Evolutionary conservation across 1,284 basidiomycete species (phyloP), one percentile per base, ranked within the genome.

Genomic region (Thecaphora thlaspeos): DNA sequence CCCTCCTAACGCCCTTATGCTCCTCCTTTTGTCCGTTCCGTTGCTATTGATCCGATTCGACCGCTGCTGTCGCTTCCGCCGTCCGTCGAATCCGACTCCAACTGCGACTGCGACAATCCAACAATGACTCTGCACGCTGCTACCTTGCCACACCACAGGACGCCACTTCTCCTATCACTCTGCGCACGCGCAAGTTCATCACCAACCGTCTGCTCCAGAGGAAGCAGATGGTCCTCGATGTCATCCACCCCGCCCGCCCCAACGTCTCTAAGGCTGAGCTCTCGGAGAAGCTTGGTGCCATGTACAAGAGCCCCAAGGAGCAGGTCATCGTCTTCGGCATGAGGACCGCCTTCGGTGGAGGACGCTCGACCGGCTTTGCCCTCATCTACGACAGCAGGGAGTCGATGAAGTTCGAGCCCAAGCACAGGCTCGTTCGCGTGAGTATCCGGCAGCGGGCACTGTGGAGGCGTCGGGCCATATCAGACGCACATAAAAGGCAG

Each of bases 151-250:
- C n/a, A n/a, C n/a, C n/a, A 34, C 53, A 77, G 80, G 92, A 93
- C 82, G 84, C 83, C 81, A 83, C 85, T 82, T 88, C 92, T 81
- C 89, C 94, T 73, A 86, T 99, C 76, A 98, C 95, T 71, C 85
- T 98, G 80, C 90, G 95, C 78, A 97, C 95, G 56, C 89, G 94
- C 82, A 97, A 99, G 84, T 98, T 98, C 85, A 90, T 97, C 81
- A 96, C 93, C 78, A 98, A 99, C 87, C 91, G 92, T 71, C 88
- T 98, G 70, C 85, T 99, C 58, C 88, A 91, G 78, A 89, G 95
- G 77, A 83, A 82, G 78, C 83, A 84, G 69, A 76, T 79, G 71
- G 86, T 96, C 73, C 83, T 96, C 64, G 94, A 96, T 77, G 86
- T 98, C 78, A 87, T 97, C 74, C 95, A 99, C 83, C 94, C 95